Evolutionary conservation across 345 rosid genomes (phyloP).

Genomic region (Aquilaria malaccensis): DNA sequence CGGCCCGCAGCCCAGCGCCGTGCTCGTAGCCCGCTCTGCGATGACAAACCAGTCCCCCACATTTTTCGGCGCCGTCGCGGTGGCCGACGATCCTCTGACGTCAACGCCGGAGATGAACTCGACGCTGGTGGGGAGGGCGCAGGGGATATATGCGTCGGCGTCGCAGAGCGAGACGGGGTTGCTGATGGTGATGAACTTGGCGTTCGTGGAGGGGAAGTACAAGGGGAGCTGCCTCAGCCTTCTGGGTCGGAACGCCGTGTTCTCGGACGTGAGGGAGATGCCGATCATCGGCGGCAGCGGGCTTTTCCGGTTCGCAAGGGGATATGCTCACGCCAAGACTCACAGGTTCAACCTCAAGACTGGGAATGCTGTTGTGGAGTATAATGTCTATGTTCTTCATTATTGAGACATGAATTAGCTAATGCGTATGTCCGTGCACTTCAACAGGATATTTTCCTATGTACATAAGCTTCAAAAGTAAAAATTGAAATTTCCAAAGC

Average conservation of each 20-base stretch:
- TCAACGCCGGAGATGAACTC: constrained; percentile 27
- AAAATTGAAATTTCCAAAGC: too few species aligned
- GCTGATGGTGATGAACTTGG: constrained; percentile 42
- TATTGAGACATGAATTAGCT: constrained; percentile 15
- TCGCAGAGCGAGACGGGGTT: constrained; percentile 28
- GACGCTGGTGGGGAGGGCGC: constrained; percentile 42
- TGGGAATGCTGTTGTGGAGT: constrained; percentile 30
- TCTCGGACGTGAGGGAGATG: constrained; percentile 39
- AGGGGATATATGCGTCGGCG: constrained; percentile 42
- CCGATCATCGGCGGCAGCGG: constrained; percentile 60
- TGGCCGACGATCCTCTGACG: constrained; percentile 50
- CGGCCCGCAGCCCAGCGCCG: constrained; percentile 30
- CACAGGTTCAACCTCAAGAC: constrained; percentile 11
- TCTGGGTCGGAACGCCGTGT: constrained; percentile 33
- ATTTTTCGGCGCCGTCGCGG: constrained; percentile 26
- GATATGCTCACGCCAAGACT: constrained; percentile 45
- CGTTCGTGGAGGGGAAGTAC: constrained; percentile 42
- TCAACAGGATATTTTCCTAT: too few species aligned
- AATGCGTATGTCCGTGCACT: too few species aligned
- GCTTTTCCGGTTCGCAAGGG: constrained; percentile 48
- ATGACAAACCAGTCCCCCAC: constrained; percentile 25
- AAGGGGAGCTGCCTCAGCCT: constrained; percentile 47
- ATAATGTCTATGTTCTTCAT: constrained; percentile 35
- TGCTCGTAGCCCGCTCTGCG: constrained; percentile 26
- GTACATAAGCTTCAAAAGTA: too few species aligned